phyloP scores from a whole-genome alignment of 805 yeast species.

The Wickerhamiella azyma region DNA sequence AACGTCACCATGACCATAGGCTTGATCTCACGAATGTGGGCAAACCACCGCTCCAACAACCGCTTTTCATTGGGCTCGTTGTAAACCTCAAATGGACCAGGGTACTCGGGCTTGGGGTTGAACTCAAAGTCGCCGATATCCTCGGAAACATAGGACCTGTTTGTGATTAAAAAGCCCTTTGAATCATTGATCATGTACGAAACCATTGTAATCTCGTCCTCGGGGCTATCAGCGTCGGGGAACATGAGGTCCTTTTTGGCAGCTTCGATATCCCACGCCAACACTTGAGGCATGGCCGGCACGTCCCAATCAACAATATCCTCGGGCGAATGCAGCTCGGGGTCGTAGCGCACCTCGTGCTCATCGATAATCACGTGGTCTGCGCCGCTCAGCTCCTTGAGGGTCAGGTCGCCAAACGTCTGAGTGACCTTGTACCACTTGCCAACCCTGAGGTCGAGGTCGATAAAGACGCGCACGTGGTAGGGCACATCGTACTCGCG shows the following conservation, averaged over 20 bases:
- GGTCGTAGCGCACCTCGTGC: slow-evolving; percentile 2
- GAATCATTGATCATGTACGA: slow-evolving; percentile 95
- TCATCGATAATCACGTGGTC: slow-evolving; percentile 6
- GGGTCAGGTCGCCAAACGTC: slow-evolving; percentile 38
- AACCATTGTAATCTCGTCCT: slow-evolving; percentile 96
- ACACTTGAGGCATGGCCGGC: slow-evolving; percentile 28
- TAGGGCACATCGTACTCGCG: slow-evolving; percentile 94
- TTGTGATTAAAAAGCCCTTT: slow-evolving; percentile 85
- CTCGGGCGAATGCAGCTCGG: slow-evolving; percentile 4
- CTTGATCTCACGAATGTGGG: slow-evolving; percentile 70
- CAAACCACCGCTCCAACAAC: slow-evolving; percentile 63
- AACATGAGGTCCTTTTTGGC: slow-evolving; percentile 92
- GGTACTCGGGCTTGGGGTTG: slow-evolving; percentile 93
- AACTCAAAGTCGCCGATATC: slow-evolving; percentile 96
- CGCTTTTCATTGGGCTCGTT: slow-evolving; percentile 79
- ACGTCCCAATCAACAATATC: slow-evolving; percentile 8
- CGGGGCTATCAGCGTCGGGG: slow-evolving; percentile 57
- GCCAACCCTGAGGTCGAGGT: slow-evolving; percentile 68
- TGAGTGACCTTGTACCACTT: slow-evolving; percentile 85
- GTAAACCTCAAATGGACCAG: slow-evolving; percentile 77
- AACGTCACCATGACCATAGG: slow-evolving; percentile 98
- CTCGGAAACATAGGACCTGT: slow-evolving; percentile 83
- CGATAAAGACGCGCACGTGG: slow-evolving; percentile 93
- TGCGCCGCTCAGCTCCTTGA: slow-evolving; percentile 32
- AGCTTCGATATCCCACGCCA: slow-evolving; percentile 96